These are phyloP conservation scores for Sutorius australiensis DNA, from an alignment of 768 basidiomycete genomes.

Conservation along the genomic window DNA sequence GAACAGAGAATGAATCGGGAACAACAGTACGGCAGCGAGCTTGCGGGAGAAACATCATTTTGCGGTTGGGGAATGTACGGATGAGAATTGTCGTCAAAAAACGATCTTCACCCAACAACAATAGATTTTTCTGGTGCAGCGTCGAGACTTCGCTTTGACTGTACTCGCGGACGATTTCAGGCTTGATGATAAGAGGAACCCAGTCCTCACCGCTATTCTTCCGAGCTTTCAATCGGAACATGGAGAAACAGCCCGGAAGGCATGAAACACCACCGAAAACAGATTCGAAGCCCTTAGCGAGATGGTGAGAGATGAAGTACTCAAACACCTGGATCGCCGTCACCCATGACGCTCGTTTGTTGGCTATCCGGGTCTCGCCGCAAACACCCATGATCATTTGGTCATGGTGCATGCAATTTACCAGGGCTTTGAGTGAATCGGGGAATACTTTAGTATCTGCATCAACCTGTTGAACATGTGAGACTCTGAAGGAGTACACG, in stretches of 20 bases:
- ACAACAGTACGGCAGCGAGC: constrained; percentile 93
- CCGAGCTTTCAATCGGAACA: constrained; percentile 96
- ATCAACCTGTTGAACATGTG: constrained; percentile 66
- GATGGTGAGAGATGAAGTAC: constrained; percentile 98
- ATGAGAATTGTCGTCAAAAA: constrained; percentile 96
- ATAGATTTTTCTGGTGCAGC: constrained; percentile 95
- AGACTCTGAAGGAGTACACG: constrained; percentile 3
- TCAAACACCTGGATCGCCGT: constrained; percentile 98
- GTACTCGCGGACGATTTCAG: constrained; percentile 96
- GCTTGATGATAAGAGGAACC: constrained; percentile 95
- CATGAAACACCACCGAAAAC: constrained; percentile 99
- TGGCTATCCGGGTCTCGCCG: constrained; percentile 97
- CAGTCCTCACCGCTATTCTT: constrained; percentile 88
- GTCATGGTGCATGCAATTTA: constrained; percentile 99
- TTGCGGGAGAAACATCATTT: constrained; percentile 99
- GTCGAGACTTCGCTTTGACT: constrained; percentile 92
- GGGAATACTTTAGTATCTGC: constrained; percentile 97
- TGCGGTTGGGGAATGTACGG: constrained; percentile 95
- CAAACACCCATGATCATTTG: constrained; percentile 99
- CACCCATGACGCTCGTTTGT: constrained; percentile 98
- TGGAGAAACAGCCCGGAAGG: constrained; percentile 98
- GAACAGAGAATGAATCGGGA: constrained; percentile 89
- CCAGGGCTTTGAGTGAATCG: constrained; percentile 82
- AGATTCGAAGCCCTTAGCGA: constrained; percentile 97
- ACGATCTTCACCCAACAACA: constrained; percentile 96